These are phyloP conservation scores for Ogataea dorogensis DNA, from an alignment of 805 yeast genomes.

Conservation along the genomic window DNA sequence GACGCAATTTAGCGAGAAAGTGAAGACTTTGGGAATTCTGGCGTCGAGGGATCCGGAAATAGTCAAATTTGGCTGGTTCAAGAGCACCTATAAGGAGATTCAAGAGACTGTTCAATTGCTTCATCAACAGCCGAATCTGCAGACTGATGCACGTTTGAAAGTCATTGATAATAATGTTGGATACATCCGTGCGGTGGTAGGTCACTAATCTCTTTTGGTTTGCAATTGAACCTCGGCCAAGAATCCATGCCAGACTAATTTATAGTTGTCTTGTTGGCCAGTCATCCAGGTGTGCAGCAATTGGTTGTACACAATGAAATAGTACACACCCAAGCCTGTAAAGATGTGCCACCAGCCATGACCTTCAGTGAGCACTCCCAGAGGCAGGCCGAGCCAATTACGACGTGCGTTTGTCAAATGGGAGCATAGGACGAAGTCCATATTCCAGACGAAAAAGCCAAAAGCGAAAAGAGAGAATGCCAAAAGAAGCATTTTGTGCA, in stretches of 20 bases:
- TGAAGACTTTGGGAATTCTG: constrained; percentile 21
- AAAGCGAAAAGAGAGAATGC: constrained; percentile 48
- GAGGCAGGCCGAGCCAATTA: constrained; percentile 65
- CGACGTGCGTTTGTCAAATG: constrained; percentile 60
- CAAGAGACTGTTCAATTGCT: constrained; percentile 8
- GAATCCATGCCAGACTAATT: constrained; percentile 56
- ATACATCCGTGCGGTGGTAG: constrained; percentile 18
- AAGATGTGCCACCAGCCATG: constrained; percentile 98
- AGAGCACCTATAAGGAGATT: constrained; percentile 9
- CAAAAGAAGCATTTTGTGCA: constrained; percentile 29
- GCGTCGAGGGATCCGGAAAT: constrained; percentile 7
- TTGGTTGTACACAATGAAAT: constrained; percentile 76
- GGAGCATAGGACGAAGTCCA: constrained; percentile 78
- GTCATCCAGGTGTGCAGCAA: constrained; percentile 66
- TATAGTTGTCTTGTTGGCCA: constrained; percentile 54
- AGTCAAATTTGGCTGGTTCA: constrained; percentile 15
- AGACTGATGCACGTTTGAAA: constrained; percentile 7
- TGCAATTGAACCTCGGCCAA: constrained; percentile 45
- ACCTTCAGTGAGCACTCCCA: constrained; percentile 82
- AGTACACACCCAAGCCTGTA: constrained; percentile 86
- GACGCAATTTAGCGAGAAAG: constrained; percentile 17
- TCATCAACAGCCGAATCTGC: constrained; percentile 7
- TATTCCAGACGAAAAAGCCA: constrained; percentile 86
- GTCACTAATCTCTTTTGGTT: constrained; percentile 9
- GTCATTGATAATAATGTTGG: constrained; percentile 20